These are phyloP conservation scores for Adiantum capillusveneris DNA, from an alignment of 75 land plant genomes.

Conservation along the genomic window DNA sequence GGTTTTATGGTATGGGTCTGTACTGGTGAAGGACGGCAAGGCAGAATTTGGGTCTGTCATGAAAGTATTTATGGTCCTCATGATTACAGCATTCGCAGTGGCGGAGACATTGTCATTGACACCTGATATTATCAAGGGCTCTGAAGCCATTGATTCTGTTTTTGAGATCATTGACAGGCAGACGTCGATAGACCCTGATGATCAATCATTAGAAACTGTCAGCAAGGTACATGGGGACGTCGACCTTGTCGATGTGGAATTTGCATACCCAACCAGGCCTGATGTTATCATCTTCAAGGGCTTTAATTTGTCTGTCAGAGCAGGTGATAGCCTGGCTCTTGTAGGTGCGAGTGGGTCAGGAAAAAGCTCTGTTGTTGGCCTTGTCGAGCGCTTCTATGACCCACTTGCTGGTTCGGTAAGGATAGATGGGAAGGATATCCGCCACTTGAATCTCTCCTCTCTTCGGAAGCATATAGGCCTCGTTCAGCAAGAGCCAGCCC, in stretches of 20 bases:
- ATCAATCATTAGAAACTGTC: conserved; percentile 47
- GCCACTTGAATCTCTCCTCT: conserved; percentile 63
- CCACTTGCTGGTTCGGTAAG: conserved; percentile 61
- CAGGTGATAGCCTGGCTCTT: conserved; percentile 65
- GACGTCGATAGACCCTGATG: conserved; percentile 72
- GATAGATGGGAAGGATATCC: conserved; percentile 88
- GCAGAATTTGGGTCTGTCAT: conserved; percentile 80
- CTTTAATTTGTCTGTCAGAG: conserved; percentile 53
- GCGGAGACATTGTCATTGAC: conserved; percentile 86
- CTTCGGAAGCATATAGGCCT: conserved; percentile 83
- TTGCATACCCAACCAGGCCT: conserved; percentile 70
- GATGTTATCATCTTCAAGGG: conserved; percentile 64
- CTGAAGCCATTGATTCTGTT: conserved; percentile 72
- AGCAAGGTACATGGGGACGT: conserved; percentile 65
- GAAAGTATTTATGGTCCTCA: conserved; percentile 81
- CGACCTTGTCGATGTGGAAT: conserved; percentile 65
- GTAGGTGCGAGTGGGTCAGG: conserved; percentile 89
- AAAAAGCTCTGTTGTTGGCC: conserved; percentile 72
- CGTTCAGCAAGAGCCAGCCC: conserved; percentile 95
- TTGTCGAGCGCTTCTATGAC: conserved; percentile 85
- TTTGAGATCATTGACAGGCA: conserved; percentile 61
- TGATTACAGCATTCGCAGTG: conserved; percentile 73
- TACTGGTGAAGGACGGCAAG: conserved; percentile 53
- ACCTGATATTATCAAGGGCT: conserved; percentile 73
- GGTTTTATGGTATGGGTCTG: conserved; percentile 78